Evolutionary conservation across 148 eudicot genomes (phyloP).

Genomic region (Arctostaphylos glauca): DNA sequence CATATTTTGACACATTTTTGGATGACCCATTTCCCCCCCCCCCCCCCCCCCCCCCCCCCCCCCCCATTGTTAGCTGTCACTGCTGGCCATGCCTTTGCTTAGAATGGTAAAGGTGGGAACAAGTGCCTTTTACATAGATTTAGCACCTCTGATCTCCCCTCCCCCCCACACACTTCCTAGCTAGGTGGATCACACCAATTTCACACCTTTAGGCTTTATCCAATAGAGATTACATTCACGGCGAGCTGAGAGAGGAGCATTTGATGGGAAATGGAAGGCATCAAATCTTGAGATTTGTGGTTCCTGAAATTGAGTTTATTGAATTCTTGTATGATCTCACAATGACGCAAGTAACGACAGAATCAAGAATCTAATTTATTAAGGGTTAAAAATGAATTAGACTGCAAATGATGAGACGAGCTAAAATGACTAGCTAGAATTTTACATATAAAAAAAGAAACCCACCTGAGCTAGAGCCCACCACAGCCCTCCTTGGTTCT

Average conservation of each 20-base stretch:
- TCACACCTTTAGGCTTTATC: background rate
- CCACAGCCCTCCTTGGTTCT: no score
- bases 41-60: conserved; percentile 4
- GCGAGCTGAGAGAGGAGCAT: background rate
- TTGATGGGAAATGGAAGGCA: conserved; percentile 9
- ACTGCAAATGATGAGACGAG: no score
- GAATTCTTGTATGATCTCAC: no score
- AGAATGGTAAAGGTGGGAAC: background rate
- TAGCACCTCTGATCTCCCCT: background rate
- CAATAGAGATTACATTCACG: background rate
- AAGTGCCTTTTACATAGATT: conserved; percentile 5
- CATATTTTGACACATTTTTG: background rate
- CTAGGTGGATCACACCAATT: conserved; percentile 17
- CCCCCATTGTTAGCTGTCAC: background rate
- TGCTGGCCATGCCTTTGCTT: background rate
- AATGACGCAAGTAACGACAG: no score
- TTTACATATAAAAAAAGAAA: no score
- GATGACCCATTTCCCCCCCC: background rate
- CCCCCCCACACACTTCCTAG: background rate
- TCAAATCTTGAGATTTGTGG: background rate
- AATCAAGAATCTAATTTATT: no score
- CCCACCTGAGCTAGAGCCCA: no score
- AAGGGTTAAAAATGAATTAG: no score
- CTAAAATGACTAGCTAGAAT: no score
- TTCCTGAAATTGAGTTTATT: background rate